Base-by-base conservation (phyloP, 2,329 filamentous ascomycete genomes). In the Trichoderma sp. region DNA sequence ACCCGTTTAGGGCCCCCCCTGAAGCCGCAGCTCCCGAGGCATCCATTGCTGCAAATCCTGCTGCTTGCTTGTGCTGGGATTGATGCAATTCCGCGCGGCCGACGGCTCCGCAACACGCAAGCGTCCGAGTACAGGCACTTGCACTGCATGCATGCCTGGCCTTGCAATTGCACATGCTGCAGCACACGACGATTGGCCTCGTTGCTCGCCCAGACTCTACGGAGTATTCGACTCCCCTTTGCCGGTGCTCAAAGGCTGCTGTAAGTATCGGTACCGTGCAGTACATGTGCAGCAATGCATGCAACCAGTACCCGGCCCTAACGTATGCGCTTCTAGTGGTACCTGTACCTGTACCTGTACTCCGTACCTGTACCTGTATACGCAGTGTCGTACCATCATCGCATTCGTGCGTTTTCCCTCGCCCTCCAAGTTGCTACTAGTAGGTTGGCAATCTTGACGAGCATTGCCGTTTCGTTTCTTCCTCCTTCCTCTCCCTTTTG, bases 11-110 rank as follows among this genome's bases (percentile, higher is more conserved):
- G 60, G 32, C 25, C 48, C 52, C 63, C 63, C 63, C 56, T 45
- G 63, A 27, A 32, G 53, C 64, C 64, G 64, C 64, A 57, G 64
- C 64, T 66, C 64, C 64, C 64, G 64, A 66, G 50, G 63, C 22
- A 34, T 25, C n/a, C n/a, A n/a, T n/a, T n/a, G n/a, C 63, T 65
- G 63, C n/a, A 37, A 65, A 57, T 65, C 37, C 54, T 57, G 15
- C n/a, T n/a, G n/a, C n/a, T n/a, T n/a, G 19, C 19, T 57, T 48
- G 53, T 58, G 45, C 64, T 35, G 50, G 39, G 32, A 32, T 48
- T 48, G 42, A 48, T 52, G 12, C 64, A 58, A 39, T 57, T 39
- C 64, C 42, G 35, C 64, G 54, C 53, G 35, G 64, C 53, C 64
- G 29, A 58, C 9, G 53, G 64, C 53, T 58, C 64, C 64, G 64